Percentiles rank a stretch among this genome's conserved stretches.
Conservation (phyloP, 495 filamentous ascomycete species). For the Emericellopsis terricola region DNA sequence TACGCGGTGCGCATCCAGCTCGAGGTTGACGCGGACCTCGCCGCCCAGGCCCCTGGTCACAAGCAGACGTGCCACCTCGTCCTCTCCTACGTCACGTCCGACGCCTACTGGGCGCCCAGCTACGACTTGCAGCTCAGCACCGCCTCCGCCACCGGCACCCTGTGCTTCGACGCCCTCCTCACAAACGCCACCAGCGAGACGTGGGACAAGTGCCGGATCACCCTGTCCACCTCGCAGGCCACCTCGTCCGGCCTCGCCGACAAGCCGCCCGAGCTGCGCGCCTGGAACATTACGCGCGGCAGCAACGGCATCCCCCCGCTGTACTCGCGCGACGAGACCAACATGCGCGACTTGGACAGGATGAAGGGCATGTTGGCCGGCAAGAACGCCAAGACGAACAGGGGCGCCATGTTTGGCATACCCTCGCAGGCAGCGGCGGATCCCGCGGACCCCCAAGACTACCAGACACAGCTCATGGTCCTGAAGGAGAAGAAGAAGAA, state of each 20-base stretch:
- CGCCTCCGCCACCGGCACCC: constrained; percentile 27
- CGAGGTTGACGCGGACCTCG: constrained; percentile 23
- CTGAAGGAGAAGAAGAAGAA: not conserved
- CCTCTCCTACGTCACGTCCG: constrained; percentile 44
- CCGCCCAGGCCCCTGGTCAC: constrained; percentile 5
- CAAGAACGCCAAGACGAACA: too few species aligned
- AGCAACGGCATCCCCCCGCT: constrained; percentile 7
- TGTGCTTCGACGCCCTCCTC: constrained; percentile 47
- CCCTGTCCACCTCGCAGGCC: constrained; percentile 51
- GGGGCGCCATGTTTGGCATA: too few species aligned
- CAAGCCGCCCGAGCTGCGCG: constrained; percentile 33
- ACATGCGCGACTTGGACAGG: constrained; percentile 13
- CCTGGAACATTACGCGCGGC: constrained; percentile 39
- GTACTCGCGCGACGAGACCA: constrained; percentile 1
- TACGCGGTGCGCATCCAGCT: constrained; percentile 40
- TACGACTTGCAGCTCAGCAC: constrained; percentile 50
- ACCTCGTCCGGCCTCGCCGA: constrained; percentile 42
- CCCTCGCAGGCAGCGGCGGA: too few species aligned
- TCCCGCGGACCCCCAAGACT: not conserved
- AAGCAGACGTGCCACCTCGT: constrained; percentile 26
- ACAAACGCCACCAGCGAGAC: constrained; percentile 47
- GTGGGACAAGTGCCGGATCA: constrained; percentile 46
- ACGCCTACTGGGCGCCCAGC: constrained; percentile 43
- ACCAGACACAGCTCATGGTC: not conserved
- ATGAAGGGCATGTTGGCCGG: too few species aligned